phyloP scores from a whole-genome alignment of 2,329 filamentous ascomycete species.

The Pleurostoma richardsiae region DNA sequence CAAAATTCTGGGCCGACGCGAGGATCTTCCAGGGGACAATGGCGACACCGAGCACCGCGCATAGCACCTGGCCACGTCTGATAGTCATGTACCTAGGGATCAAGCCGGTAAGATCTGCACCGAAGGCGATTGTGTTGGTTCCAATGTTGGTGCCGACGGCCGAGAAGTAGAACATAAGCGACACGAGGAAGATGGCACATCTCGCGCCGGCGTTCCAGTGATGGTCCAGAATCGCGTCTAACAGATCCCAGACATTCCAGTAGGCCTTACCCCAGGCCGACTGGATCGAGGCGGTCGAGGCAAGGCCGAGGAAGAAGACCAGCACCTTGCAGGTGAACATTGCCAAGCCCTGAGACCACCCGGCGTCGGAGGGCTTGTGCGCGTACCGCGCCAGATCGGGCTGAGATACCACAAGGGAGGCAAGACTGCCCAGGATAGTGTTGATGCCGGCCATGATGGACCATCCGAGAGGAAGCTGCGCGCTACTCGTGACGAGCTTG shows the following conservation, averaged over 20 bases:
- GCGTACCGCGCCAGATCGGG: conserved; percentile 29
- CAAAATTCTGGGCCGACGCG: conserved; percentile 14
- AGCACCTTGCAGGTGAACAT: conserved; percentile 17
- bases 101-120: conserved; percentile 32
- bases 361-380: conserved; percentile 21
- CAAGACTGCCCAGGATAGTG: conserved; percentile 23
- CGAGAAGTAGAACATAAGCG: conserved; percentile 20
- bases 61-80: conserved; percentile 32
- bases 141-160: conserved; percentile 36
- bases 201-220: conserved; percentile 22
- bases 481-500: conserved; percentile 10
- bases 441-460: conserved; percentile 30
- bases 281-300: conserved; percentile 23
- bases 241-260: conserved; percentile 29
- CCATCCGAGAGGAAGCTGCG: conserved; percentile 24
- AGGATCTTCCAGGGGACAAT: conserved; percentile 20
- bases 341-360: conserved; percentile 20
- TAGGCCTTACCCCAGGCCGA: conserved; percentile 27
- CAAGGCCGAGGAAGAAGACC: conserved; percentile 22
- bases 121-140: conserved; percentile 33
- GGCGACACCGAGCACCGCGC: conserved; percentile 23
- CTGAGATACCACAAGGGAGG: conserved; percentile 11
- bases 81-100: conserved; percentile 37
- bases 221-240: conserved; percentile 25
- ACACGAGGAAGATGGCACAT: conserved; percentile 24